These are phyloP conservation scores for Herpetospermum pedunculosum DNA, from an alignment of 306 rosid genomes.

Conservation along the genomic window DNA sequence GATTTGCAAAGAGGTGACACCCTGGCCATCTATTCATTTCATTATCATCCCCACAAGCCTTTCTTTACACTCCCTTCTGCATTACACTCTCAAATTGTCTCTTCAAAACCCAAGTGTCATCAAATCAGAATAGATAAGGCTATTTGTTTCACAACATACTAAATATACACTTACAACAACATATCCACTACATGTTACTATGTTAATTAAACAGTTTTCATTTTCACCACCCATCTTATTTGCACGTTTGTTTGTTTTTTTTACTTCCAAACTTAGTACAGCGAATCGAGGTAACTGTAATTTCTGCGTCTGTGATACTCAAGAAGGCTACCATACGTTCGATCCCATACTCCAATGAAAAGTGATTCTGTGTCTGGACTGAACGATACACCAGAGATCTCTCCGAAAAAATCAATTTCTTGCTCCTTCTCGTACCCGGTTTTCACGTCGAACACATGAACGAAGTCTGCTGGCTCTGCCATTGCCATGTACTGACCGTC, in stretches of 20 bases:
- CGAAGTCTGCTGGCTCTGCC: conserved; percentile 92
- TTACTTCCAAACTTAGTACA: conserved; percentile 18
- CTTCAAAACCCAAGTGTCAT: conserved; percentile 10
- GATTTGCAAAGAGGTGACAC: conserved; percentile 3
- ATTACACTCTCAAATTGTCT: background rate
- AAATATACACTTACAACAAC: conserved; percentile 30
- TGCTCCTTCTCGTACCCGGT: conserved; percentile 70
- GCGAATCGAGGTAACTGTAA: conserved; percentile 47
- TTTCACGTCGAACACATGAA: conserved; percentile 67
- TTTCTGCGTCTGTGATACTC: conserved; percentile 56
- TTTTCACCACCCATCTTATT: conserved; percentile 20
- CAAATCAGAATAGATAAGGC: conserved; percentile 10
- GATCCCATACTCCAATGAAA: conserved; percentile 78
- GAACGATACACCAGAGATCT: conserved; percentile 83
- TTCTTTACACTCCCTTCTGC: conserved; percentile 12
- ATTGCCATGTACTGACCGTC: conserved; percentile 76
- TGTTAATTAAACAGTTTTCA: conserved; percentile 8
- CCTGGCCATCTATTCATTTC: conserved; percentile 4
- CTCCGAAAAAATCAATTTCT: conserved; percentile 78
- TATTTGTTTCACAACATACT: conserved; percentile 18
- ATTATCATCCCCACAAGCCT: background rate
- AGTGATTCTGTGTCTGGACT: conserved; percentile 89
- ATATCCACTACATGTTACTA: conserved; percentile 8
- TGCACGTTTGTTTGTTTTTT: background rate
- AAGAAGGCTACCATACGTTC: conserved; percentile 77